Conservation (phyloP, 176 grass and related monocot genomes). For the Elaeis guineensis region DNA sequence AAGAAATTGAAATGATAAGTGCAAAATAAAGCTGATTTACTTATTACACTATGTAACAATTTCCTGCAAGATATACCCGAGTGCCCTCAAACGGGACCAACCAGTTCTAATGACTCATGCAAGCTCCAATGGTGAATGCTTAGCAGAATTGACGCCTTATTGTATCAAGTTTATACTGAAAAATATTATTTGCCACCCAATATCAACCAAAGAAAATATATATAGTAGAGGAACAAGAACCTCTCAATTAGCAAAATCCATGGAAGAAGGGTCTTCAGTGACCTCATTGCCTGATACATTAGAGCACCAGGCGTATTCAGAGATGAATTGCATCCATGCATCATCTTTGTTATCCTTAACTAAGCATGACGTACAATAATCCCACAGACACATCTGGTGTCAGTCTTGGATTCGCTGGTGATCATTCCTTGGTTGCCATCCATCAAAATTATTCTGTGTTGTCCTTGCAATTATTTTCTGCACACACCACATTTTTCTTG, state of each 20-base stretch:
- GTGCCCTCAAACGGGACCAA: too few relatives aligned
- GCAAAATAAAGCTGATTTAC: too few relatives aligned
- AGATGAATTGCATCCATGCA: constrained; percentile 91
- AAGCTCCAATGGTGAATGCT: too few relatives aligned
- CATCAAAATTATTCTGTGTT: constrained; percentile 48
- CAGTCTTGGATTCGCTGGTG: constrained; percentile 33
- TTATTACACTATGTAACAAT: too few relatives aligned
- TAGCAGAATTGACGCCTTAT: too few relatives aligned
- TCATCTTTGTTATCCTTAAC: constrained; percentile 60
- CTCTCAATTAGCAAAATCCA: constrained; percentile 33
- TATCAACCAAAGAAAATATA: too few relatives aligned
- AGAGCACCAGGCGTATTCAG: constrained; percentile 66
- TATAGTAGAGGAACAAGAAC: constrained; percentile 13
- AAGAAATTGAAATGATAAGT: too few relatives aligned
- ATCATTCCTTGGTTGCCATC: constrained; percentile 36
- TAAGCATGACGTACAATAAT: constrained; percentile 38
- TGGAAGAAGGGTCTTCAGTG: constrained; percentile 40
- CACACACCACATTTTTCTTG: constrained; percentile 65
- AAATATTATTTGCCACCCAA: too few relatives aligned
- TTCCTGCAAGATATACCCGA: too few relatives aligned
- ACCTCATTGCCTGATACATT: constrained; percentile 28
- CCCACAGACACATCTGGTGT: constrained; percentile 51
- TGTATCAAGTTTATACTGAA: too few relatives aligned
- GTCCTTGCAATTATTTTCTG: constrained; percentile 52
- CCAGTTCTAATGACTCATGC: too few relatives aligned